Conservation (phyloP, 164 flowering plant genomes). For the Nymphaea thermarum region DNA sequence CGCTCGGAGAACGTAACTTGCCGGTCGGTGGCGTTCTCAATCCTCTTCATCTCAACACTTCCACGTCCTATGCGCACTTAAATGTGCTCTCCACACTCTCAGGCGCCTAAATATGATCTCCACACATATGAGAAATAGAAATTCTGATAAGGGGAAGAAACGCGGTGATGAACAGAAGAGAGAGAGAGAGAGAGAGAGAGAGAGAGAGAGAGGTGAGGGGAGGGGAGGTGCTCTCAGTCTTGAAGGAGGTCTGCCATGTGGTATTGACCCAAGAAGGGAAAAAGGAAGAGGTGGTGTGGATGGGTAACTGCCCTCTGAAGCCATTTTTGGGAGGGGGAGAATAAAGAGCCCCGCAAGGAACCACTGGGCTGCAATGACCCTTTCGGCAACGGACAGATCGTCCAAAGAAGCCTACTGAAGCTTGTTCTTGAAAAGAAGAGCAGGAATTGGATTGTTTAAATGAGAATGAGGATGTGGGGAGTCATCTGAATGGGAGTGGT, state of each 20-base stretch:
- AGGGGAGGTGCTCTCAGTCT: background rate
- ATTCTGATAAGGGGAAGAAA: background rate
- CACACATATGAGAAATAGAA: background rate
- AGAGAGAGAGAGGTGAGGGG: background rate
- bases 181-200: background rate
- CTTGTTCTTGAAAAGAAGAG: background rate
- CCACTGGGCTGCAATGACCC: background rate
- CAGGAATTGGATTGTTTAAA: background rate
- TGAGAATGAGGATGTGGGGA: background rate
- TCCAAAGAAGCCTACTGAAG: background rate
- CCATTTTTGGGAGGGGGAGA: background rate
- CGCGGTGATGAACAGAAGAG: too few relatives aligned
- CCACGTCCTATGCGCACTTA: background rate
- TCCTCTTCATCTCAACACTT: background rate
- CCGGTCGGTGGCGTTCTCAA: background rate
- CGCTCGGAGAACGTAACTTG: background rate
- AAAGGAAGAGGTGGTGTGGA: background rate
- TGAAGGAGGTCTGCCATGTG: background rate
- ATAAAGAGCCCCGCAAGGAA: background rate
- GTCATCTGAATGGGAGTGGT: too few relatives aligned
- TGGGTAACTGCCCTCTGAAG: background rate
- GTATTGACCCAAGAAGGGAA: background rate
- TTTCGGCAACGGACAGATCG: background rate
- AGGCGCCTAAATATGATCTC: too few relatives aligned
- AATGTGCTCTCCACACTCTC: too few relatives aligned